These are phyloP conservation scores for Tetraselmis chui DNA, from an alignment of 139 green algal species.

Conservation along the genomic window DNA sequence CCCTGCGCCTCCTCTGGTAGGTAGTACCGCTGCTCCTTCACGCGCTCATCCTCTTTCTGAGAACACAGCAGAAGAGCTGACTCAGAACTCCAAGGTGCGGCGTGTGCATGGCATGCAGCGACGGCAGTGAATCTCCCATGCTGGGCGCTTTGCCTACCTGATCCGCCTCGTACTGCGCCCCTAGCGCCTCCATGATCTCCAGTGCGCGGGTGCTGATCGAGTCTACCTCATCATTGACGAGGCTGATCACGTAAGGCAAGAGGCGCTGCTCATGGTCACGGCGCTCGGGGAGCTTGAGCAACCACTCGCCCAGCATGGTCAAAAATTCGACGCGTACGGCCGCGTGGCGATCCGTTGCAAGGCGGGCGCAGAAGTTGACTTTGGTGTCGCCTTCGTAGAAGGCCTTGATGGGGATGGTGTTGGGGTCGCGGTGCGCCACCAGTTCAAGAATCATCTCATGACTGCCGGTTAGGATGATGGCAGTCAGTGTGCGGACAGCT, in stretches of 20 bases:
- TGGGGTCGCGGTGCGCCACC: constrained; percentile 57
- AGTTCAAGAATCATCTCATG: constrained; percentile 76
- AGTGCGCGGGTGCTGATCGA: background rate
- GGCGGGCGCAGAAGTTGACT: constrained; percentile 67
- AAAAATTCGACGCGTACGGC: constrained; percentile 57
- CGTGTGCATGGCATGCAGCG: no score
- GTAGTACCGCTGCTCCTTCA: background rate
- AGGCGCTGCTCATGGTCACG: constrained; percentile 59
- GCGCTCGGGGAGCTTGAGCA: constrained; percentile 50
- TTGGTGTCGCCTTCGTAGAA: constrained; percentile 67
- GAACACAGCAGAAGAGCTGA: background rate
- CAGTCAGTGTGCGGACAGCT: constrained; percentile 38
- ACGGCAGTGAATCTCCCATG: no score
- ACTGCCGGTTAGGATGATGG: constrained; percentile 40
- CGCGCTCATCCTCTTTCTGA: background rate
- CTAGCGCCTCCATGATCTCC: background rate
- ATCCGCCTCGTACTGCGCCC: background rate
- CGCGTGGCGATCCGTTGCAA: constrained; percentile 45
- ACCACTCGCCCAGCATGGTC: constrained; percentile 44
- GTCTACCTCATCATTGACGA: constrained; percentile 33
- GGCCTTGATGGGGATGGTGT: constrained; percentile 55
- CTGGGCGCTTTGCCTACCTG: background rate
- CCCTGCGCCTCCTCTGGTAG: background rate
- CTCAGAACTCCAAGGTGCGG: no score
- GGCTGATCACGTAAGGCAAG: constrained; percentile 57